Conservation (phyloP, 2,329 filamentous ascomycete species). For the Boeremia lycopersici region DNA sequence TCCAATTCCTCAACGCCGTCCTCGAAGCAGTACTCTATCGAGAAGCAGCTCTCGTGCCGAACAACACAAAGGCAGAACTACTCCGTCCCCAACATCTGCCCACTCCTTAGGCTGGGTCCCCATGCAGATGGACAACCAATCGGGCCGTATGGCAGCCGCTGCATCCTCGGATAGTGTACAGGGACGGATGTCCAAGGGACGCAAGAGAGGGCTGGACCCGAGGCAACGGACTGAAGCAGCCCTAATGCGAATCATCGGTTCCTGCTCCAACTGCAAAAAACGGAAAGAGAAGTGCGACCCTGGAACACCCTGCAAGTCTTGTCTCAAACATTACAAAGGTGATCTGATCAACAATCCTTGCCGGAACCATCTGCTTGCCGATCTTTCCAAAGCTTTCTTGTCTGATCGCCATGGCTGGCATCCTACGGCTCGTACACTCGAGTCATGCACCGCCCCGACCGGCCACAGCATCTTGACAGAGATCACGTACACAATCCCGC, state of each 20-base stretch:
- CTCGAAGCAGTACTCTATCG: conserved; percentile 30
- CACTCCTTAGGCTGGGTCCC: conserved; percentile 43
- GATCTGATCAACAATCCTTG: conserved; percentile 46
- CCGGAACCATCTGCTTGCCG: conserved; percentile 38
- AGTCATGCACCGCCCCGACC: conserved; percentile 30
- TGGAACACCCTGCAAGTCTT: conserved; percentile 48
- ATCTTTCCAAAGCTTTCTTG: conserved; percentile 38
- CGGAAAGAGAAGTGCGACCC: conserved; percentile 48
- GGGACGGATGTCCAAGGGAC: conserved; percentile 38
- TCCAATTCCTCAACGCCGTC: conserved; percentile 28
- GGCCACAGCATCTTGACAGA: conserved; percentile 24
- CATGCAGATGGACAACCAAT: conserved; percentile 41
- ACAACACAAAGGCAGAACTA: conserved; percentile 26
- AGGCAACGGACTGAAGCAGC: conserved; percentile 45
- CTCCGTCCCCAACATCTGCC: conserved; percentile 36
- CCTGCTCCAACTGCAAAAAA: conserved; percentile 45
- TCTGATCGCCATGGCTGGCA: conserved; percentile 45
- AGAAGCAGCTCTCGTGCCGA: conserved; percentile 33
- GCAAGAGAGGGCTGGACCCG: conserved; percentile 40
- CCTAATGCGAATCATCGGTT: conserved; percentile 43
- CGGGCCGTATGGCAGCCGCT: conserved; percentile 40
- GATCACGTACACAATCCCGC: conserved; percentile 36
- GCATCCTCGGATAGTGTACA: conserved; percentile 33
- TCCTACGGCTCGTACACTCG: conserved; percentile 37
- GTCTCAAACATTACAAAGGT: conserved; percentile 46